Percentiles rank a stretch among this genome's conserved stretches.
phyloP scores from a whole-genome alignment of 2,329 filamentous ascomycete genomes.

The Proliferodiscus dingleyae region DNA sequence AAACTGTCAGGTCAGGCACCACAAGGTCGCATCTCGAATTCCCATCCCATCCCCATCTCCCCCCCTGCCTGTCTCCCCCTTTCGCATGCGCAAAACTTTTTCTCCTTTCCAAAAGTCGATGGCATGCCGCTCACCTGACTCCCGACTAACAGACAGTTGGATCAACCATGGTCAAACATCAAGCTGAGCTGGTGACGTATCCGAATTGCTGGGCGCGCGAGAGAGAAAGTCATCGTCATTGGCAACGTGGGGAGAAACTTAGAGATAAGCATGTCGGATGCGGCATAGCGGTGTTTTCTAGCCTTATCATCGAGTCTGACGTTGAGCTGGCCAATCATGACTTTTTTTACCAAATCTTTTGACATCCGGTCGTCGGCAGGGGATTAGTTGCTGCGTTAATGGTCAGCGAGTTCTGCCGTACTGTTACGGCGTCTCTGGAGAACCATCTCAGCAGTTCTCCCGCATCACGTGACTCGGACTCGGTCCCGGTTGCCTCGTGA shows the following conservation, averaged over 20 bases:
- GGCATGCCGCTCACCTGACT: neutral
- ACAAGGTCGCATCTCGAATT: neutral
- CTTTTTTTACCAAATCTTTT: conserved; percentile 2
- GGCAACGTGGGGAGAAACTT: conserved; percentile 9
- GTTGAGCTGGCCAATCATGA: conserved; percentile 6
- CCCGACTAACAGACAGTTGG: no score
- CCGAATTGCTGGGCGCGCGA: no score
- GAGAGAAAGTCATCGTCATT: neutral
- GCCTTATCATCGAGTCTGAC: conserved; percentile 11
- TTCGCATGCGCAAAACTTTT: neutral
- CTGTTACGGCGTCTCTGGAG: no score
- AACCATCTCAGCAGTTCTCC: no score
- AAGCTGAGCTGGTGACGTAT: no score
- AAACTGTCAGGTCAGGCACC: no score
- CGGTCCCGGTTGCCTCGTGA: no score
- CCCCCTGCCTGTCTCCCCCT: neutral
- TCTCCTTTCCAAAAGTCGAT: no score
- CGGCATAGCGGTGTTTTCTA: conserved; percentile 4
- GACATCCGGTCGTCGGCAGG: neutral
- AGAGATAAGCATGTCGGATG: conserved; percentile 17
- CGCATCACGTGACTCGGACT: no score
- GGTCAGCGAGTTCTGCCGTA: no score
- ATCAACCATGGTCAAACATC: no score
- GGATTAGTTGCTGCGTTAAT: no score
- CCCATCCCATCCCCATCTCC: neutral